These are phyloP conservation scores for Mallotus japonicus DNA, from an alignment of 441 rosid species.

Conservation along the genomic window DNA sequence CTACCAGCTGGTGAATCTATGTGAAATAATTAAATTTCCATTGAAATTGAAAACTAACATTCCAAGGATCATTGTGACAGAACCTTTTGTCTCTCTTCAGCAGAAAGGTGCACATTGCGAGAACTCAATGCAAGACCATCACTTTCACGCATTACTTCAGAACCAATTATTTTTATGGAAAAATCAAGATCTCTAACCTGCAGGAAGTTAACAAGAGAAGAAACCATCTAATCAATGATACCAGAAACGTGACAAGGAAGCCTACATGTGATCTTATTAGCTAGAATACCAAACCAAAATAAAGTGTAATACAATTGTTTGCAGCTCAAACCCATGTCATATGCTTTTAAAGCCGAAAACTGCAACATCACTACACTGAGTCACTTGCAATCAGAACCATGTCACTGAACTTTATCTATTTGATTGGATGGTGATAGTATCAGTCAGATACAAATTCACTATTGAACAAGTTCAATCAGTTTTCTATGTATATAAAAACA, in stretches of 20 bases:
- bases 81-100: conserved; percentile 68
- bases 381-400: not conserved
- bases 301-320: not conserved
- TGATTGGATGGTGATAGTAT: not conserved
- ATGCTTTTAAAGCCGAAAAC: not conserved
- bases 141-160: conserved; percentile 59
- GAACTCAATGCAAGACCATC: conserved; percentile 94
- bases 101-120: conserved; percentile 72
- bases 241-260: not conserved
- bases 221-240: conserved; percentile 2
- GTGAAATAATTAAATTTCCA: not conserved
- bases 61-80: not conserved
- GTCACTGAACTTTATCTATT: not conserved
- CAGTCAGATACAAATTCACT: not conserved
- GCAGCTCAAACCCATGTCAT: not conserved
- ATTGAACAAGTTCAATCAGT: not conserved
- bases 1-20: not conserved
- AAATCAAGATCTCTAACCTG: conserved; percentile 93
- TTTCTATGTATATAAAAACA: not conserved
- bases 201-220: conserved; percentile 10
- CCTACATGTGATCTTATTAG: conserved; percentile 1
- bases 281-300: conserved; percentile 6
- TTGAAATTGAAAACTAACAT: not conserved
- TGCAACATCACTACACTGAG: not conserved
- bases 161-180: conserved; percentile 60